These are phyloP conservation scores for Amaranthus hypochondriacus DNA, from an alignment of 148 eudicot species.

Conservation along the genomic window DNA sequence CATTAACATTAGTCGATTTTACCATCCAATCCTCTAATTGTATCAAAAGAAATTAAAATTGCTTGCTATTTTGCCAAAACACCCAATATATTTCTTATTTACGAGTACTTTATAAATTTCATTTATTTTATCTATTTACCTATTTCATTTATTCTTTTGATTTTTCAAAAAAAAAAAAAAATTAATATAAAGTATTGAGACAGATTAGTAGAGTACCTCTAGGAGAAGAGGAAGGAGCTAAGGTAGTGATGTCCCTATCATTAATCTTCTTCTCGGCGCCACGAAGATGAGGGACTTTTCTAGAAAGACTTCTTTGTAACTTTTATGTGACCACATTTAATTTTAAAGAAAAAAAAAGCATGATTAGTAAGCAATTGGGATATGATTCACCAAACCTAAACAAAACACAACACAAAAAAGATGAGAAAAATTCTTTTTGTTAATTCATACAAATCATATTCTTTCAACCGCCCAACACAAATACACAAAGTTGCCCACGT, in stretches of 20 bases:
- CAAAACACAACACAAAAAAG: background rate
- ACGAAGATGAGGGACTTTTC: conserved; percentile 37
- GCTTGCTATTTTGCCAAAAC: no score
- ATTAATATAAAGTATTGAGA: no score
- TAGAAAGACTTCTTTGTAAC: conserved; percentile 62
- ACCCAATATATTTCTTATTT: no score
- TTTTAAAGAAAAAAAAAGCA: background rate
- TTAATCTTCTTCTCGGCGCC: conserved; percentile 38
- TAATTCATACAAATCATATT: conserved; percentile 4
- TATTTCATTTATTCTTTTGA: no score
- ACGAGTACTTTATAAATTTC: no score
- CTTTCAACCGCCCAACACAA: background rate
- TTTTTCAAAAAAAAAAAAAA: no score
- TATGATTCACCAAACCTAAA: background rate
- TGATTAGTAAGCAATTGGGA: conserved; percentile 3
- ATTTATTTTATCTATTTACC: no score
- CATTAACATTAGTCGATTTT: no score
- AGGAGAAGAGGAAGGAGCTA: conserved; percentile 37
- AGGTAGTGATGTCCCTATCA: conserved; percentile 26
- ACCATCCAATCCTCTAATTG: no score
- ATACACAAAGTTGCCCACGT: conserved; percentile 19
- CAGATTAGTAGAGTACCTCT: conserved; percentile 33
- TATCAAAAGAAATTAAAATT: no score
- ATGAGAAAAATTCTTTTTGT: background rate
- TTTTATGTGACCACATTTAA: conserved; percentile 12